These are phyloP conservation scores for Leishmania amazonensis DNA, from an alignment of 208 protist species.

Conservation along the genomic window DNA sequence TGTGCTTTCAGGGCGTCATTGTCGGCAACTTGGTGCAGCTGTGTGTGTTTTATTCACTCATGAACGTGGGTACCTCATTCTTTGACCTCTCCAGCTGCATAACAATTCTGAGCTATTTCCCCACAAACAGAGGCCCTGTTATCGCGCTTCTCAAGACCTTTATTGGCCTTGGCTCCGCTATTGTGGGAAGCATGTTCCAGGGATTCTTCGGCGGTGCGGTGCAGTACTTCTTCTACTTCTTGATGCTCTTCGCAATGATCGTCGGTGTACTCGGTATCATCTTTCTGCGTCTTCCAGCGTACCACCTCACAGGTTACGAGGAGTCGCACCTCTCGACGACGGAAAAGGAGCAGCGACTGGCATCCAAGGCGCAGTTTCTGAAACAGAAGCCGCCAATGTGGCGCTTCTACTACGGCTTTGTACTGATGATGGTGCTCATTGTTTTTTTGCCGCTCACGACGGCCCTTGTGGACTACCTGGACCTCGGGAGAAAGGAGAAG, in stretches of 20 bases:
- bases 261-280: conserved; percentile 35
- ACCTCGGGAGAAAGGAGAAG: conserved; percentile 8
- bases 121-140: conserved; percentile 41
- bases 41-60: conserved; percentile 39
- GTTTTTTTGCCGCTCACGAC: conserved; percentile 57
- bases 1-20: conserved; percentile 52
- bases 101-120: conserved; percentile 59
- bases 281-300: conserved; percentile 56
- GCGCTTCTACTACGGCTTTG: conserved; percentile 66
- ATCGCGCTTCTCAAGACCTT: conserved; percentile 68
- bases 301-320: conserved; percentile 64
- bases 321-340: conserved; percentile 32
- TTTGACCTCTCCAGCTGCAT: conserved; percentile 59
- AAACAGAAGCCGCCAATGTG: conserved; percentile 57
- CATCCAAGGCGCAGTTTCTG: conserved; percentile 38
- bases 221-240: conserved; percentile 59
- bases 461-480: conserved; percentile 45
- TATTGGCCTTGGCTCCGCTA: conserved; percentile 60
- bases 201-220: conserved; percentile 46
- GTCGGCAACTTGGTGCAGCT: conserved; percentile 27
- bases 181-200: conserved; percentile 50
- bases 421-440: conserved; percentile 51
- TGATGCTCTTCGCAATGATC: conserved; percentile 39
- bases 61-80: conserved; percentile 38
- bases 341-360: conserved; percentile 28